Evolutionary conservation across 2,329 filamentous ascomycete species (phyloP).

Genomic region (Aspergillus alliaceus): DNA sequence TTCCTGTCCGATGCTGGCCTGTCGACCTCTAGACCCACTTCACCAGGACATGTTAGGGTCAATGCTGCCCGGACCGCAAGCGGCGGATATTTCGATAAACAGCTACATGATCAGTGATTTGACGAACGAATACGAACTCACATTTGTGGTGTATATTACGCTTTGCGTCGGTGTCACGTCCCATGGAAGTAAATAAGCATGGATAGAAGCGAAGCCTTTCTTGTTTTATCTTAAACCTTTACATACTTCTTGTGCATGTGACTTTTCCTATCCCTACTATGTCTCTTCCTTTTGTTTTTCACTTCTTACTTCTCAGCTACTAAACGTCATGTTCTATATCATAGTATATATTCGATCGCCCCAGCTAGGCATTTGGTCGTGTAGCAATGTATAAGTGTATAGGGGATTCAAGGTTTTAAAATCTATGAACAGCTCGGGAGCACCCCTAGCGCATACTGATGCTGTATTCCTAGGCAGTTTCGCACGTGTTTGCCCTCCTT

Average conservation of each 20-base stretch:
- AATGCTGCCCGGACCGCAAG: constrained; percentile 39
- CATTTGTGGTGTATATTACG: constrained; percentile 13
- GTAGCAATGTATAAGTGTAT: not conserved
- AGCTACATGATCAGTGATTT: constrained; percentile 25
- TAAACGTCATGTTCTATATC: not conserved
- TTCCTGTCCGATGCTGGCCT: constrained; percentile 49
- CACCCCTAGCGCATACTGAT: not conserved
- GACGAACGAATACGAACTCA: constrained; percentile 19
- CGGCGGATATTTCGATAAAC: constrained; percentile 40
- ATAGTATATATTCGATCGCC: not conserved
- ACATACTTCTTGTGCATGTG: not conserved
- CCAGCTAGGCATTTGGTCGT: not conserved
- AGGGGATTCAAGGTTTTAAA: not conserved
- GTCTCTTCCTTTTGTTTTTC: not conserved
- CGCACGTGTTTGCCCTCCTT: not conserved
- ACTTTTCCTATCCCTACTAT: not conserved
- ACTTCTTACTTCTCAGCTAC: not conserved
- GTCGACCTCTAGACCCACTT: constrained; percentile 55
- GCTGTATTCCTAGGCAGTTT: too few relatives aligned
- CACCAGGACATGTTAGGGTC: constrained; percentile 48
- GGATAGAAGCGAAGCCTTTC: constrained; percentile 13
- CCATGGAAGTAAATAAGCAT: constrained; percentile 20
- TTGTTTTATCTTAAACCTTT: constrained; percentile 3
- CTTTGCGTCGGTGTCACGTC: constrained; percentile 7
- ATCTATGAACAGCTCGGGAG: not conserved